These are phyloP conservation scores for Heimioporus sp. DNA, from an alignment of 768 basidiomycete species.

Conservation along the genomic window DNA sequence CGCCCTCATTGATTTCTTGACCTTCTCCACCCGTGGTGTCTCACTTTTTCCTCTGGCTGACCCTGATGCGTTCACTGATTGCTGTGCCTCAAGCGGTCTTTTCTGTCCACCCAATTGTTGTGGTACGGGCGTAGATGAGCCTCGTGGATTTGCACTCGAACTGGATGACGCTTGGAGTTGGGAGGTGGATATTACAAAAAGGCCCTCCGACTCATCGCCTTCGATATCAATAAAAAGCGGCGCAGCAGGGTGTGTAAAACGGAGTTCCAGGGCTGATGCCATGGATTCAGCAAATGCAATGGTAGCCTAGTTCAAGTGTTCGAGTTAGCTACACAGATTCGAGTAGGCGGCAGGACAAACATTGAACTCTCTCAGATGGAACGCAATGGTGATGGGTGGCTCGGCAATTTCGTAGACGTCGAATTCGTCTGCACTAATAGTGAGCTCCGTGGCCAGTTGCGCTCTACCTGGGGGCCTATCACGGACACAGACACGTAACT, in stretches of 20 bases:
- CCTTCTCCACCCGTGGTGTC: constrained; percentile 46
- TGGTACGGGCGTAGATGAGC: constrained; percentile 16
- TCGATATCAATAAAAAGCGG: constrained; percentile 80
- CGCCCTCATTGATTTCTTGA: constrained; percentile 37
- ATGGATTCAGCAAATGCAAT: constrained; percentile 77
- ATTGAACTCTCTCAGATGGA: constrained; percentile 83
- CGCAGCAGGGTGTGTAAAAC: constrained; percentile 70
- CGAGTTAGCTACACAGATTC: not conserved
- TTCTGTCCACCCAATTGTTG: constrained; percentile 17
- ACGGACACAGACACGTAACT: not conserved
- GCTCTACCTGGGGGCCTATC: constrained; percentile 44
- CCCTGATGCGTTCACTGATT: constrained; percentile 28
- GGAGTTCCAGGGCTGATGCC: constrained; percentile 60
- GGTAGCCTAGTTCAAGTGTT: constrained; percentile 56
- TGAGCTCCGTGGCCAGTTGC: constrained; percentile 73
- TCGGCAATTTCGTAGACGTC: constrained; percentile 68
- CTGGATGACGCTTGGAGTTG: constrained; percentile 40
- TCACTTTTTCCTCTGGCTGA: constrained; percentile 26
- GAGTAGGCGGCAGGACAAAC: constrained; percentile 36
- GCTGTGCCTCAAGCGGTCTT: constrained; percentile 20
- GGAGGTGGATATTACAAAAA: constrained; percentile 81
- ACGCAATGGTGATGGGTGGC: constrained; percentile 66
- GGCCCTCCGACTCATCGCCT: constrained; percentile 57
- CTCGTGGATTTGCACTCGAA: constrained; percentile 9
- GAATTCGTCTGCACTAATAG: constrained; percentile 77